phyloP scores from a whole-genome alignment of 2,329 filamentous ascomycete genomes.

The Verticillium longisporum region DNA sequence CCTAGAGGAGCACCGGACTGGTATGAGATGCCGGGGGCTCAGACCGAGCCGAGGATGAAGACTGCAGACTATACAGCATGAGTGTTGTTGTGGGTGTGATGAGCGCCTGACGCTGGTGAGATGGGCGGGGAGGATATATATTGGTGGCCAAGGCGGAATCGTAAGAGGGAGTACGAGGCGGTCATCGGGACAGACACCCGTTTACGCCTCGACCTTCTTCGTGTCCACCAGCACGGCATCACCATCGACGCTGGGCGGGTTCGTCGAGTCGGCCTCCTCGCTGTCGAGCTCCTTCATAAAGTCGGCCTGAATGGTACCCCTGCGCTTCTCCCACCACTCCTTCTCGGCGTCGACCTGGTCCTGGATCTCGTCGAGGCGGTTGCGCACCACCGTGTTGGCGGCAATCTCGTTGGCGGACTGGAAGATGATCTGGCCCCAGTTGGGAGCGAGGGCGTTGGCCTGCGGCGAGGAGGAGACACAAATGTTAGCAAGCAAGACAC shows the following conservation, averaged over 20 bases:
- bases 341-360: constrained; percentile 66
- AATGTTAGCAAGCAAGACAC: constrained; percentile 1
- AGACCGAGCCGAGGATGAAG: not conserved
- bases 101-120: not conserved
- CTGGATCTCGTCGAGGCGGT: constrained; percentile 69
- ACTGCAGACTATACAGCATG: not conserved
- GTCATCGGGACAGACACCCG: not conserved
- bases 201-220: constrained; percentile 50
- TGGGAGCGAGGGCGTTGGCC: constrained; percentile 83
- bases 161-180: no score
- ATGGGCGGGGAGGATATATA: not conserved
- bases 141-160: not conserved
- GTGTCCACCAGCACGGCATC: constrained; percentile 73
- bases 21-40: not conserved
- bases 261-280: constrained; percentile 40
- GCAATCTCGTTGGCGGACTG: constrained; percentile 96
- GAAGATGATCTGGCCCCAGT: constrained; percentile 94
- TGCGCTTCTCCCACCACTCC: constrained; percentile 87
- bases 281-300: constrained; percentile 79
- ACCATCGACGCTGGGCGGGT: constrained; percentile 58
- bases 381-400: constrained; percentile 71
- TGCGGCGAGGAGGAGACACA: constrained; percentile 25
- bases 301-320: constrained; percentile 62
- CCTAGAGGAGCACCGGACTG: not conserved
- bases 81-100: not conserved